These are phyloP conservation scores for Logfia minima DNA, from an alignment of 129 eudicot species.

Conservation along the genomic window DNA sequence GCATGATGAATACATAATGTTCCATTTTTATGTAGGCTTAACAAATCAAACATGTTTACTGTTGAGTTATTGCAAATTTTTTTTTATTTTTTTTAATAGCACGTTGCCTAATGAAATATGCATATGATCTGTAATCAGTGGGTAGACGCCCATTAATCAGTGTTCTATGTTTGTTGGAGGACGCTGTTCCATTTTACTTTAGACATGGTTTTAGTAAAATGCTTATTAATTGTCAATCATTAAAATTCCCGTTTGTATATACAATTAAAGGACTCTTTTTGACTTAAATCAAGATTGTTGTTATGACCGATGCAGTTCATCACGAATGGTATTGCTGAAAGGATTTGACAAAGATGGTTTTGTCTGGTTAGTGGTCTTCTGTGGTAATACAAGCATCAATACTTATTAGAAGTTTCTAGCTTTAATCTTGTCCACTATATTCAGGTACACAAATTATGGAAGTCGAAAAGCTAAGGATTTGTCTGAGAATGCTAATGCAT, in stretches of 20 bases:
- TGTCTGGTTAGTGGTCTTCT: conserved; percentile 71
- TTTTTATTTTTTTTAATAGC: neutral
- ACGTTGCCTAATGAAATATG: neutral
- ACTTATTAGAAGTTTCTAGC: neutral
- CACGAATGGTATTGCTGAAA: conserved; percentile 95
- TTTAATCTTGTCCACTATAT: conserved; percentile 7
- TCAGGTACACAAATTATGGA: conserved; percentile 90
- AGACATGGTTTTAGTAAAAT: neutral
- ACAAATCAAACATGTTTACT: neutral
- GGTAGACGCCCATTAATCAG: neutral
- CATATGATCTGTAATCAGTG: neutral
- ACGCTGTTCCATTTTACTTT: neutral
- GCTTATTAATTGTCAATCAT: neutral
- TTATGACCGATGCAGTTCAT: conserved; percentile 61
- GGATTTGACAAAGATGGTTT: conserved; percentile 89
- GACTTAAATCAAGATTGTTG: conserved; percentile 9
- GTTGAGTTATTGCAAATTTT: neutral
- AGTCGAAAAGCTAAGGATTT: conserved; percentile 83
- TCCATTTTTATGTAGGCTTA: neutral
- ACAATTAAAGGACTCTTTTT: too few relatives aligned
- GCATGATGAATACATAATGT: neutral
- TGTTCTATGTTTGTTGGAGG: neutral
- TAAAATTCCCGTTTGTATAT: too few relatives aligned
- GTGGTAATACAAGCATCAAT: conserved; percentile 18
- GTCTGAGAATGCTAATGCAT: conserved; percentile 78